Conservation (phyloP, 1,139 yeast species). For the Yamadazyma songkhlaensis region DNA sequence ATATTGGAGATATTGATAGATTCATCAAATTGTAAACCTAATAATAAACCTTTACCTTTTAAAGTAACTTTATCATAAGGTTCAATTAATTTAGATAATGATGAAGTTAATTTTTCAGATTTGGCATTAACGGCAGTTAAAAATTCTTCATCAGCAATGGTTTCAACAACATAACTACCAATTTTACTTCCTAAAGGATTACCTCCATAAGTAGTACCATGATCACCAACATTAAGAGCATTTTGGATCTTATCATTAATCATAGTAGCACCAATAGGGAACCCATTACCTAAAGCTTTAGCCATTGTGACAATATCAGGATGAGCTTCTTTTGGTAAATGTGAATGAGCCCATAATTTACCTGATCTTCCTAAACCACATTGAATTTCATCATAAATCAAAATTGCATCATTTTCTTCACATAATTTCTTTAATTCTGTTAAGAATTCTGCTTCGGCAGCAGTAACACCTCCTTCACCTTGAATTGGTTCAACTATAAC, state of each 20-base stretch:
- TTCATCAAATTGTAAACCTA: conserved; percentile 72
- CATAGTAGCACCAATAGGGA: conserved; percentile 93
- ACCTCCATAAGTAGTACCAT: conserved; percentile 98
- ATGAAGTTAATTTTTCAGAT: conserved; percentile 50
- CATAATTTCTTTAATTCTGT: conserved; percentile 66
- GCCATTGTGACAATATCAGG: conserved; percentile 95
- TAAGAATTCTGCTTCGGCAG: conserved; percentile 63
- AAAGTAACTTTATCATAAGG: conserved; percentile 59
- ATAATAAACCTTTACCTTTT: conserved; percentile 84
- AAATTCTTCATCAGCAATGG: conserved; percentile 60
- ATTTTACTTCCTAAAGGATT: conserved; percentile 88
- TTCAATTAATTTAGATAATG: conserved; percentile 50
- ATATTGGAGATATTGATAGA: conserved; percentile 62
- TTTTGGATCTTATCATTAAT: conserved; percentile 75
- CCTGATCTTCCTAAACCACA: conserved; percentile 97
- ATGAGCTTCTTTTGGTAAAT: conserved; percentile 71
- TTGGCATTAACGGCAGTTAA: conserved; percentile 57
- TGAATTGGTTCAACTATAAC: conserved; percentile 95
- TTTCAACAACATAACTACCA: conserved; percentile 70
- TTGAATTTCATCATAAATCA: conserved; percentile 94
- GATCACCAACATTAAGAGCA: conserved; percentile 83
- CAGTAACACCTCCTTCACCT: conserved; percentile 95
- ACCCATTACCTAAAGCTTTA: conserved; percentile 96
- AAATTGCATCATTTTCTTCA: conserved; percentile 63
- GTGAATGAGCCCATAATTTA: conserved; percentile 86